Conservation (phyloP, 2,329 filamentous ascomycete genomes). For the Cordyceps farinosa region DNA sequence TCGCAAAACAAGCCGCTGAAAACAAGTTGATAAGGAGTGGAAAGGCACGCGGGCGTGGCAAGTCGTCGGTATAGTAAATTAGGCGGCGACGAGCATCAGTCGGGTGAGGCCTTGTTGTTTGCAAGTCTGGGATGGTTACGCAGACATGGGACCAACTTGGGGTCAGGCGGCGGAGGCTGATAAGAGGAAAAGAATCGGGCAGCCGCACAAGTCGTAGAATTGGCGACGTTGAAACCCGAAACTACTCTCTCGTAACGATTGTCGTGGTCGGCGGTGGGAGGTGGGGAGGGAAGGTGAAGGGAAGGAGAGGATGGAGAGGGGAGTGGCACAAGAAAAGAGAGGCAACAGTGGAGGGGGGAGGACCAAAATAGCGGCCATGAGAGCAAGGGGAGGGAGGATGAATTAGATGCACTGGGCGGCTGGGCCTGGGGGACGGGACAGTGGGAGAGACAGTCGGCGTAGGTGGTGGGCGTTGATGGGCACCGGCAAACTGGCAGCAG, state of each 20-base stretch:
- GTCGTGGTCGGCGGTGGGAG: constrained; percentile 14
- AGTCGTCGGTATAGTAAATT: constrained; percentile 5
- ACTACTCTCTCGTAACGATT: constrained; percentile 9
- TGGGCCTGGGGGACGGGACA: neutral
- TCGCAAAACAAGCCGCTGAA: constrained; percentile 5
- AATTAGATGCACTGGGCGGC: neutral
- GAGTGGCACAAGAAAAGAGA: constrained; percentile 7
- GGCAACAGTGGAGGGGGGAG: constrained; percentile 4
- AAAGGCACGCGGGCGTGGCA: constrained; percentile 10
- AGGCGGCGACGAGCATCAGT: constrained; percentile 11
- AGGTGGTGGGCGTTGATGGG: neutral
- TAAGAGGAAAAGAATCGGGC: neutral
- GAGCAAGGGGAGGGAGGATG: neutral
- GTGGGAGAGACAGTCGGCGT: neutral
- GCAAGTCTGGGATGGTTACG: constrained; percentile 11
- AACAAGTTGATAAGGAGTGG: constrained; percentile 13
- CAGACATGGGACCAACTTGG: constrained; percentile 13
- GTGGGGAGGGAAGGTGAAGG: constrained; percentile 1
- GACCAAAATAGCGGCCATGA: neutral
- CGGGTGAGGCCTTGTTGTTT: neutral
- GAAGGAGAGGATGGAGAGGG: neutral
- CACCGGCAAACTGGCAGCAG: too few species aligned
- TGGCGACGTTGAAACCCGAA: constrained; percentile 5
- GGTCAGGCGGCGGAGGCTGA: neutral
- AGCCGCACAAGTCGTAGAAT: constrained; percentile 3